Evolutionary conservation across 2,329 filamentous ascomycete genomes (phyloP), one percentile per base, ranked within the genome.

Genomic region (Xylaria sp.): DNA sequence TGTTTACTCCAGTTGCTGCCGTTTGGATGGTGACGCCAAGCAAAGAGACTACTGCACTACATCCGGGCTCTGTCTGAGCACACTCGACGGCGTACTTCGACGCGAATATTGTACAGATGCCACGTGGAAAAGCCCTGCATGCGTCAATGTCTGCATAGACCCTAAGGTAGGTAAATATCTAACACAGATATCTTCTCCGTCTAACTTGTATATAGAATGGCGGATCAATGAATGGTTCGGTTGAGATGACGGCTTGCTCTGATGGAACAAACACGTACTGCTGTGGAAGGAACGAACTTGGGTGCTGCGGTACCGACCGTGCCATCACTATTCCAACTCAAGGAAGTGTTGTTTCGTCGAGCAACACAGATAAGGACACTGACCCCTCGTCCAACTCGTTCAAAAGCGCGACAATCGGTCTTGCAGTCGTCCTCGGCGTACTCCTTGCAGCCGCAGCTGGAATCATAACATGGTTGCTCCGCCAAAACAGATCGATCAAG

Each of bases 11-110:
- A 46, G 41, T 46, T 46, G 41, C 18, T 46, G 41, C 41, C 41
- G 41, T 18, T n/a, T 46, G 18, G 41, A 46, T 46, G 41, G 41
- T 15, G 41, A 46, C 41, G 41, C 41, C 41, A 46, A n/a, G 15
- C 41, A 46, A 46, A 46, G 41, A 46, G 41, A 46, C 41, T 46
- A 46, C 41, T 46, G 41, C 18, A 46, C 41, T 46, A 46, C 41
- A 18, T 46, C 41, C 18, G 41, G 41, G 6, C 41, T 46, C 18
- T 46, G 41, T 18, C 41, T 46, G 15, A 46, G 41, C 41, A 46
- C 41, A 18, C 18, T 46, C 41, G 41, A 46, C 18, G 15, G 15
- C 15, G 41, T 46, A 3, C 41, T 46, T n/a, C 13, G 41, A 18
- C 13, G 41, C 18, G 41, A 46, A 7, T 46, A 46, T n/a, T 46